These are phyloP conservation scores for Xylariaceae sp. DNA, from an alignment of 2,329 filamentous ascomycete species.

Conservation along the genomic window DNA sequence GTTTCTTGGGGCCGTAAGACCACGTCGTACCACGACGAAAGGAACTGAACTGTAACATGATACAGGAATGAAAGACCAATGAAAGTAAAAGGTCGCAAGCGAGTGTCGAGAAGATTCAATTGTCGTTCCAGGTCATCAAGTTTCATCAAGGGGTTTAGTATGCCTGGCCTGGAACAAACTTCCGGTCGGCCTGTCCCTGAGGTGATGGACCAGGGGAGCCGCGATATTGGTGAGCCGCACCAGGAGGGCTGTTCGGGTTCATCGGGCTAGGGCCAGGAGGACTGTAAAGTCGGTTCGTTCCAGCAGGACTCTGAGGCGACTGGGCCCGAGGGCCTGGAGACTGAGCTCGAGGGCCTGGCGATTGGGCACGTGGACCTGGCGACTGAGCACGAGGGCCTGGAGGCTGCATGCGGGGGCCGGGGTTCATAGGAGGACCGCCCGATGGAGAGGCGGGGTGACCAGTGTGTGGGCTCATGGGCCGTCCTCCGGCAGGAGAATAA, in stretches of 20 bases:
- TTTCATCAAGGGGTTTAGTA: constrained; percentile 34
- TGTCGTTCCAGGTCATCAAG: constrained; percentile 29
- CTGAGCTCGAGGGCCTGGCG: constrained; percentile 17
- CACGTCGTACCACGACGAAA: constrained; percentile 15
- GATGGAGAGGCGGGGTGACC: constrained; percentile 6
- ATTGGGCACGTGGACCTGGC: constrained; percentile 18
- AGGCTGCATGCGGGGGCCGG: constrained; percentile 15
- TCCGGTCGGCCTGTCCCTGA: constrained; percentile 44
- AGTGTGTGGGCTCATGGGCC: constrained; percentile 23
- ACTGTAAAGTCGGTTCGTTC: constrained; percentile 37
- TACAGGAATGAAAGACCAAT: constrained; percentile 19
- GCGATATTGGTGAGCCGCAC: constrained; percentile 25
- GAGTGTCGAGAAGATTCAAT: constrained; percentile 33
- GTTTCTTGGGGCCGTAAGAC: constrained; percentile 11
- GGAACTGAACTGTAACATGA: constrained; percentile 15
- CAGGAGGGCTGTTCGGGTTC: constrained; percentile 36
- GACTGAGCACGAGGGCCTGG: constrained; percentile 16
- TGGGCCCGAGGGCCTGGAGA: constrained; percentile 20
- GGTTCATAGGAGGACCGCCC: constrained; percentile 21
- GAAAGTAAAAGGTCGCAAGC: constrained; percentile 27
- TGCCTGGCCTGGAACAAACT: constrained; percentile 53
- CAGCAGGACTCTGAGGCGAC: constrained; percentile 38
- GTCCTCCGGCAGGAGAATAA: constrained; percentile 32
- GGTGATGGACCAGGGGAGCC: constrained; percentile 31
- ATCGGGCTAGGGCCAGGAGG: constrained; percentile 44